A percentile compares a stretch with the other conserved stretches of the same genome.
phyloP scores from a whole-genome alignment of 345 rosid species.

The Linum usitatissimum region DNA sequence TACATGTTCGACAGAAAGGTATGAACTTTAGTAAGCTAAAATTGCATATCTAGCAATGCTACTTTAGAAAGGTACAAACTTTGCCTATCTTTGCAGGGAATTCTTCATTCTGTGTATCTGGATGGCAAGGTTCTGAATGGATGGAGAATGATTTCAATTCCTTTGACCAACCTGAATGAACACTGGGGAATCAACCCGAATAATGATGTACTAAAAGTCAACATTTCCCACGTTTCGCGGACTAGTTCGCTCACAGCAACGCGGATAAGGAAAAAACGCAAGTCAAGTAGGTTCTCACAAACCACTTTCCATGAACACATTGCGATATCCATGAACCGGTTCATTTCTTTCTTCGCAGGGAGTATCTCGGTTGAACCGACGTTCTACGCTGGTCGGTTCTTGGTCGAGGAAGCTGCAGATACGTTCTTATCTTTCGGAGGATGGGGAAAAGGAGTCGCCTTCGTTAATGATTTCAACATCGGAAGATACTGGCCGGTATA shows the following conservation, averaged over 20 bases:
- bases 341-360: conserved; percentile 30
- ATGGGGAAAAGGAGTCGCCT: conserved; percentile 84
- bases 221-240: conserved; percentile 24
- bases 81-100: conserved; percentile 42
- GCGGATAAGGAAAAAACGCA: conserved; percentile 17
- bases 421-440: conserved; percentile 67
- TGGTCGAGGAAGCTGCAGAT: conserved; percentile 41
- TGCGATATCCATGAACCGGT: neutral
- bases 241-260: conserved; percentile 15
- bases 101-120: conserved; percentile 61
- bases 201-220: conserved; percentile 28
- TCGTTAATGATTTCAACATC: conserved; percentile 62
- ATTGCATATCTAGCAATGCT: no score
- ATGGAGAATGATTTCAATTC: conserved; percentile 77
- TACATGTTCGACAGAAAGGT: conserved; percentile 81
- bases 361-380: conserved; percentile 44
- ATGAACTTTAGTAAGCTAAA: neutral
- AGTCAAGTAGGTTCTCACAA: conserved; percentile 26
- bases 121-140: conserved; percentile 44
- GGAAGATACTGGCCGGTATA: conserved; percentile 96
- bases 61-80: neutral
- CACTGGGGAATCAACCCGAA: conserved; percentile 40
- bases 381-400: conserved; percentile 49
- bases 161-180: conserved; percentile 63
- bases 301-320: neutral